Conservation (phyloP, 2,329 filamentous ascomycete genomes). For the Bipolaris oryzae region DNA sequence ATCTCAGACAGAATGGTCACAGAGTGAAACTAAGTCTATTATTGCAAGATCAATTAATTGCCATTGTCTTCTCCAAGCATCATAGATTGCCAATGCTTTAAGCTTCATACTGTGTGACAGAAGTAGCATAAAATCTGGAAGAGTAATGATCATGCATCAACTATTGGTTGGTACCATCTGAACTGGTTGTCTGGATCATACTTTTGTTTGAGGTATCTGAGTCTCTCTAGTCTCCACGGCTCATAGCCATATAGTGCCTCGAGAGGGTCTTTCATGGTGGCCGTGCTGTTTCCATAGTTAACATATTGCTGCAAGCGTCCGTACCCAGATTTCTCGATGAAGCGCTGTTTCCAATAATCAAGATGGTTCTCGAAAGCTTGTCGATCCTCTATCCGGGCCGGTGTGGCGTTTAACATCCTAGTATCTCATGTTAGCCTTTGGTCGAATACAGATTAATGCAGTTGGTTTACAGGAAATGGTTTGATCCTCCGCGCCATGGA, state of each 20-base stretch:
- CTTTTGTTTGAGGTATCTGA: background rate
- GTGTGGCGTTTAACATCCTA: slow-evolving; percentile 11
- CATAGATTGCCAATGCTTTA: no score
- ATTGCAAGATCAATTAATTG: no score
- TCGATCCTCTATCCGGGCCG: slow-evolving; percentile 7
- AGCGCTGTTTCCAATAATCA: slow-evolving; percentile 11
- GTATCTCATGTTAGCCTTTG: background rate
- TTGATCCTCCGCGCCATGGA: slow-evolving; percentile 10
- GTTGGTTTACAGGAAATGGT: slow-evolving; percentile 7
- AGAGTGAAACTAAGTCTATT: no score
- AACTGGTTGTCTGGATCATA: slow-evolving; percentile 9
- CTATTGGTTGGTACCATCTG: slow-evolving; percentile 9
- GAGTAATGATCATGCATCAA: background rate
- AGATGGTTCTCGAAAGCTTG: slow-evolving; percentile 7
- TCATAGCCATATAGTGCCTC: slow-evolving; percentile 11
- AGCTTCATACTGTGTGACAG: no score
- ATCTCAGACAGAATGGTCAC: no score
- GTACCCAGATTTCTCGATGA: slow-evolving; percentile 5
- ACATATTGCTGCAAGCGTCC: slow-evolving; percentile 11
- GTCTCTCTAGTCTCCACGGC: slow-evolving; percentile 3
- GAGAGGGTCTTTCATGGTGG: slow-evolving; percentile 4
- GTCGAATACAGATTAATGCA: background rate
- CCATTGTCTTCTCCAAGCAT: no score
- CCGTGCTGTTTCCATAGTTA: slow-evolving; percentile 8
- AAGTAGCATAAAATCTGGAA: background rate